Percentiles rank a stretch among this genome's conserved stretches.
Conservation (phyloP, 768 basidiomycete genomes). For the Lanmaoa rubissima region DNA sequence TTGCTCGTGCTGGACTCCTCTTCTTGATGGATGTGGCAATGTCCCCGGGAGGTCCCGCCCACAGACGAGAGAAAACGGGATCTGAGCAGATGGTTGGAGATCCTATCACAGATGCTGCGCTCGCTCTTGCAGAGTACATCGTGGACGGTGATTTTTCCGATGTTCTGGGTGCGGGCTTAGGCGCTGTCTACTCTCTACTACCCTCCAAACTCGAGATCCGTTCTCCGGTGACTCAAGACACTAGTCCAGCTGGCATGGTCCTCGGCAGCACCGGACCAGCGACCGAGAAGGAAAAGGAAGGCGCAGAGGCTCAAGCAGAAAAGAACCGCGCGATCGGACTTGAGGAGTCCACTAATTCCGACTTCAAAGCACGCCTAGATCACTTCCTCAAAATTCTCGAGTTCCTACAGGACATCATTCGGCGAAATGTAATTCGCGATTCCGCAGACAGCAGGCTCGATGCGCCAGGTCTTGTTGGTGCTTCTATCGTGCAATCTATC, state of each 20-base stretch:
- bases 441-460: conserved; percentile 40
- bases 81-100: conserved; percentile 39
- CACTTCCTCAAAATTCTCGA: conserved; percentile 89
- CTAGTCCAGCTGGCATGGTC: conserved; percentile 56
- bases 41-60: conserved; percentile 63
- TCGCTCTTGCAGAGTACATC: conserved; percentile 90
- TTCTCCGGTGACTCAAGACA: conserved; percentile 40
- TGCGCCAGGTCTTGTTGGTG: conserved; percentile 66
- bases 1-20: conserved; percentile 87
- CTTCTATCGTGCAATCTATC: conserved; percentile 80
- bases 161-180: conserved; percentile 88
- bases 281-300: conserved; percentile 57
- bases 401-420: conserved; percentile 86
- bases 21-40: conserved; percentile 96
- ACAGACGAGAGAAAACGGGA: conserved; percentile 37
- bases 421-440: conserved; percentile 53
- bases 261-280: conserved; percentile 63
- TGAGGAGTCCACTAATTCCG: conserved; percentile 72
- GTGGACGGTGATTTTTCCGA: conserved; percentile 99
- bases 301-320: conserved; percentile 49
- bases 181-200: conserved; percentile 89
- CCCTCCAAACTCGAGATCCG: conserved; percentile 83
- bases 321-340: conserved; percentile 58
- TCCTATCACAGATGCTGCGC: conserved; percentile 79
- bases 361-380: conserved; percentile 78